phyloP scores from a whole-genome alignment of 768 basidiomycete species.

The Chlorophyllum brunneum region DNA sequence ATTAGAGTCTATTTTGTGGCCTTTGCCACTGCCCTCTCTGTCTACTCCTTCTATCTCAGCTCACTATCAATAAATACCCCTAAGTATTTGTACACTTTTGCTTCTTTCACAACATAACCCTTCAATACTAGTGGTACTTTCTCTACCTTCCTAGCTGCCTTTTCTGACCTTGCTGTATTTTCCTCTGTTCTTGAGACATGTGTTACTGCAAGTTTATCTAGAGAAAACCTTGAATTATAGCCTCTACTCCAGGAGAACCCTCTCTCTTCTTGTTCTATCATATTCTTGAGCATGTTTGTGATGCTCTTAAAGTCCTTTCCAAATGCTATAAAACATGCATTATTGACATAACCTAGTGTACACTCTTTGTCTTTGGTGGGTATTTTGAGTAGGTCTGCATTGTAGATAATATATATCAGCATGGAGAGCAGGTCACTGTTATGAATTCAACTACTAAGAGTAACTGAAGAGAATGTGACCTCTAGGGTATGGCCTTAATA shows the following conservation, averaged over 20 bases:
- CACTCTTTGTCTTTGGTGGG: slow-evolving; percentile 11
- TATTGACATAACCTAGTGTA: slow-evolving; percentile 26
- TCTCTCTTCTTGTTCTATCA: slow-evolving; percentile 23
- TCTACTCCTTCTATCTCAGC: slow-evolving; percentile 15
- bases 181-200: slow-evolving; percentile 17
- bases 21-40: slow-evolving; percentile 7
- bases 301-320: slow-evolving; percentile 21
- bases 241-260: slow-evolving; percentile 22
- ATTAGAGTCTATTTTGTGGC: slow-evolving; percentile 14
- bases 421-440: slow-evolving; percentile 22
- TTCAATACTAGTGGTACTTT: slow-evolving; percentile 8
- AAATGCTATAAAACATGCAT: slow-evolving; percentile 22
- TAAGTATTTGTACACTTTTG: slow-evolving; percentile 22
- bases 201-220: slow-evolving; percentile 26
- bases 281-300: slow-evolving; percentile 16
- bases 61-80: slow-evolving; percentile 23
- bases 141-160: not conserved
- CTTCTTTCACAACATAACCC: slow-evolving; percentile 12
- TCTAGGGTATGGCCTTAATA: too few relatives aligned
- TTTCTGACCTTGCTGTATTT: not conserved
- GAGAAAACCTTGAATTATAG: slow-evolving; percentile 28
- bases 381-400: slow-evolving; percentile 18
- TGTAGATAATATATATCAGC: slow-evolving; percentile 25
- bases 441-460: too few relatives aligned
- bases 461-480: too few relatives aligned